phyloP scores from a whole-genome alignment of 2,329 filamentous ascomycete species.

The Aspergillus caelatus region DNA sequence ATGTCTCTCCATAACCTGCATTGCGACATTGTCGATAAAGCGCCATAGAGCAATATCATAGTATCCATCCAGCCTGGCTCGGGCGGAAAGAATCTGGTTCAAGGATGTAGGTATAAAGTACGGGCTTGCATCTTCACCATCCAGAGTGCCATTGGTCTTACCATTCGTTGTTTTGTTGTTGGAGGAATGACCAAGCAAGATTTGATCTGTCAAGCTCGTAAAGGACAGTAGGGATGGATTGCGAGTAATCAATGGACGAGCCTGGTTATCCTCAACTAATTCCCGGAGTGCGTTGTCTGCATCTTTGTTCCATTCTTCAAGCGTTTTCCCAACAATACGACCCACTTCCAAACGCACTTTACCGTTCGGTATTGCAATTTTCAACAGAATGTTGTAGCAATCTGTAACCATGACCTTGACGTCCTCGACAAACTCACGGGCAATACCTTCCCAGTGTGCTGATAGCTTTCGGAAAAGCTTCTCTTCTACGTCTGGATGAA shows the following conservation, averaged over 20 bases:
- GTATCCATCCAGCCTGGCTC: constrained; percentile 8
- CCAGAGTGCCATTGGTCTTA: not conserved
- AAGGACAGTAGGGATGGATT: not conserved
- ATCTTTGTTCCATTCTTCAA: not conserved
- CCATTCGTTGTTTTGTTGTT: not conserved
- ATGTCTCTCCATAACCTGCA: constrained; percentile 16
- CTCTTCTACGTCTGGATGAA: constrained; percentile 19
- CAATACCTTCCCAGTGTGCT: not conserved
- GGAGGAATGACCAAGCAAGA: not conserved
- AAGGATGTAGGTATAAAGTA: not conserved
- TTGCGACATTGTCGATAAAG: constrained; percentile 21
- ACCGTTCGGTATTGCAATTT: not conserved
- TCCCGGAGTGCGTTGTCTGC: not conserved
- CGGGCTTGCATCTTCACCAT: not conserved
- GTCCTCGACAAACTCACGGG: not conserved
- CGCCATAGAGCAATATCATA: constrained; percentile 14
- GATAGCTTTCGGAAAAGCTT: constrained; percentile 14
- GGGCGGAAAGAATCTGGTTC: not conserved
- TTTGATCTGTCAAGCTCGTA: not conserved
- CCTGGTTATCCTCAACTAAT: not conserved
- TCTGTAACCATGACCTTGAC: not conserved
- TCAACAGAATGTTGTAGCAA: not conserved
- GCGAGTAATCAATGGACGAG: not conserved
- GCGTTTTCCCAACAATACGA: not conserved
- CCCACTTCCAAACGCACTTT: not conserved